These are phyloP conservation scores for Gautieria morchelliformis DNA, from an alignment of 768 basidiomycete genomes.

Conservation along the genomic window DNA sequence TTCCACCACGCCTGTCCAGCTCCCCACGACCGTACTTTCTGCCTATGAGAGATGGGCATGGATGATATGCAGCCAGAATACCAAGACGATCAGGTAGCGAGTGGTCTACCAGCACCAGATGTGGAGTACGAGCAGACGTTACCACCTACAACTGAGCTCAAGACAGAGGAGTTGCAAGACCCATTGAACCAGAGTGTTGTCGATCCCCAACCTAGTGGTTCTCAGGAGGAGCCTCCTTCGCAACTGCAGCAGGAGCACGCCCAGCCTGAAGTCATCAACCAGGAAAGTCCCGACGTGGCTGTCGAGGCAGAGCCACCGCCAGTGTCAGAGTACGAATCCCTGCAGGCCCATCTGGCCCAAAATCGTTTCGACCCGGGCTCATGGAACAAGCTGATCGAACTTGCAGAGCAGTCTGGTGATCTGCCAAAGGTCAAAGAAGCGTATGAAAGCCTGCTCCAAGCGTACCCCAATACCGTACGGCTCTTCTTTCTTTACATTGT, in stretches of 20 bases:
- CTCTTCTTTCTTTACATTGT: constrained; percentile 14
- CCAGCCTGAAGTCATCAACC: not conserved
- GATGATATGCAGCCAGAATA: constrained; percentile 4
- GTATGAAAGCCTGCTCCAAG: constrained; percentile 74
- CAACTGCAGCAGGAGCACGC: not conserved
- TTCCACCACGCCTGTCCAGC: not conserved
- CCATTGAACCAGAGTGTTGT: not conserved
- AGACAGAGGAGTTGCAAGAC: constrained; percentile 5
- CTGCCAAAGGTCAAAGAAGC: constrained; percentile 70
- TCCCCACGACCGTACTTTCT: not conserved
- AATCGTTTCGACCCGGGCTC: constrained; percentile 67
- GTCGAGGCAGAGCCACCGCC: constrained; percentile 17
- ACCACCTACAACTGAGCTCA: not conserved
- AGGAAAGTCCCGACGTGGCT: not conserved
- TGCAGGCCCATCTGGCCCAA: constrained; percentile 52
- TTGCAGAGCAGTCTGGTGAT: constrained; percentile 70
- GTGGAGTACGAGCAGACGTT: not conserved
- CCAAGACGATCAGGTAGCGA: not conserved
- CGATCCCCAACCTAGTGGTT: not conserved
- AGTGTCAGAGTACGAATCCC: constrained; percentile 57
- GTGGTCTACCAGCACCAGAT: not conserved
- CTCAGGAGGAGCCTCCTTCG: not conserved
- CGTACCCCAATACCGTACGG: constrained; percentile 90
- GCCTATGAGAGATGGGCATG: constrained; percentile 4
- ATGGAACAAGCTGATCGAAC: constrained; percentile 68